Percentiles rank a stretch among this genome's conserved stretches.
Evolutionary conservation across 805 yeast species (phyloP).

Genomic region (Peterozyma xylosa): DNA sequence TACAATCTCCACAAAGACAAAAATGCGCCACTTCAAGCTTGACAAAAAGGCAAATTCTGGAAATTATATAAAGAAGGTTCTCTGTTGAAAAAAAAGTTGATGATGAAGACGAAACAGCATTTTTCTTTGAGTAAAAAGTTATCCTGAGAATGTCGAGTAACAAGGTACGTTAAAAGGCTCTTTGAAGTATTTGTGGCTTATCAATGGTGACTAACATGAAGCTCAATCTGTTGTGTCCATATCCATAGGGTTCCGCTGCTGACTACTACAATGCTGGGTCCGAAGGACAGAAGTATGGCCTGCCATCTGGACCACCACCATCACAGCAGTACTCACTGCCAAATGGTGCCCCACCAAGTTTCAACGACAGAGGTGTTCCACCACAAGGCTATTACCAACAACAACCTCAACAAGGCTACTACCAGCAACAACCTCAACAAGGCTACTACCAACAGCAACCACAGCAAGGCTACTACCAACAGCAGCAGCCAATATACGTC

Average conservation of each 20-base stretch:
- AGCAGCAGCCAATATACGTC: conserved; percentile 44
- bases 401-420: conserved; percentile 17
- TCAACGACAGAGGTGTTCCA: not conserved
- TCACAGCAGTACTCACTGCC: not conserved
- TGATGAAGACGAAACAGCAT: too few species aligned
- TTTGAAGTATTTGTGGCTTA: too few species aligned
- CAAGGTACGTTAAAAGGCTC: too few species aligned
- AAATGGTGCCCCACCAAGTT: not conserved
- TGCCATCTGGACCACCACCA: conserved; percentile 2
- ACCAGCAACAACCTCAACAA: conserved; percentile 14
- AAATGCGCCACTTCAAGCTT: too few species aligned
- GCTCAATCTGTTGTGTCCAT: too few species aligned
- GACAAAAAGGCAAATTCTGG: too few species aligned
- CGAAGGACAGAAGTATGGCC: not conserved
- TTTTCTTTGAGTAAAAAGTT: too few species aligned
- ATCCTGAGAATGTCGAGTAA: too few species aligned
- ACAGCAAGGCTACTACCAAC: conserved; percentile 30
- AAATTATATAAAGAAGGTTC: too few species aligned
- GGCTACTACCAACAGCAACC: conserved; percentile 19
- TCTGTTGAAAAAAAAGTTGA: too few species aligned
- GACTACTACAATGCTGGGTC: conserved; percentile 9
- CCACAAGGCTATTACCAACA: conserved; percentile 21
- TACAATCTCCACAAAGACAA: too few species aligned
- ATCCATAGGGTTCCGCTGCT: conserved; percentile 11
- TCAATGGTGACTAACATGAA: too few species aligned